A percentile compares a stretch with the other conserved stretches of the same genome.
phyloP scores from a whole-genome alignment of 257 asterid species.

The Euphrasia confusa region DNA sequence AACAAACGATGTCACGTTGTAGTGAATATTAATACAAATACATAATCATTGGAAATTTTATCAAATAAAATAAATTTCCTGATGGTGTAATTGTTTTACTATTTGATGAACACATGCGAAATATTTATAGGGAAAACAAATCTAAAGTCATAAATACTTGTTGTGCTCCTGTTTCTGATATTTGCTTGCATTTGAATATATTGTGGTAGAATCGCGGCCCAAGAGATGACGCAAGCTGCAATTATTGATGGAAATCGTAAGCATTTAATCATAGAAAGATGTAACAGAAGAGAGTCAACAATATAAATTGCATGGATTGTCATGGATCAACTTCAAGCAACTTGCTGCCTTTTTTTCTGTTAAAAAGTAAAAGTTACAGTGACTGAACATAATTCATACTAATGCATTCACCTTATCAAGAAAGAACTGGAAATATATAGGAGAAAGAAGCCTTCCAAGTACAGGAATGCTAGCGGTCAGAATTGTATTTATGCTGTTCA shows the following conservation, averaged over 20 bases:
- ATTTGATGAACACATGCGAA: neutral
- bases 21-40: slow-evolving; percentile 6
- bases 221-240: slow-evolving; percentile 95
- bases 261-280: neutral
- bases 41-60: neutral
- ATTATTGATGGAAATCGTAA: slow-evolving; percentile 19
- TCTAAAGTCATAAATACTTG: slow-evolving; percentile 43
- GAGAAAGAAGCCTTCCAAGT: slow-evolving; percentile 91
- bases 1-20: neutral
- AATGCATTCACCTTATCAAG: slow-evolving; percentile 63
- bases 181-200: slow-evolving; percentile 95
- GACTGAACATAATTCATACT: slow-evolving; percentile 1
- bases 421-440: slow-evolving; percentile 90
- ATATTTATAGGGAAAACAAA: slow-evolving; percentile 5
- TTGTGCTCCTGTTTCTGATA: slow-evolving; percentile 96
- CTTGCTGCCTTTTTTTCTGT: neutral
- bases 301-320: no score
- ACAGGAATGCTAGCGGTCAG: slow-evolving; percentile 87
- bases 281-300: neutral
- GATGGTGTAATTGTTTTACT: no score
- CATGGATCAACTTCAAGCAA: slow-evolving; percentile 10
- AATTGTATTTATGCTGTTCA: slow-evolving; percentile 78
- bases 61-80: no score
- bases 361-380: neutral
- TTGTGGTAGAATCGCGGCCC: slow-evolving; percentile 90